A percentile compares a stretch with the other conserved stretches of the same genome.
Conservation (phyloP, 1,139 yeast genomes). For the Pichia norvegensis region DNA sequence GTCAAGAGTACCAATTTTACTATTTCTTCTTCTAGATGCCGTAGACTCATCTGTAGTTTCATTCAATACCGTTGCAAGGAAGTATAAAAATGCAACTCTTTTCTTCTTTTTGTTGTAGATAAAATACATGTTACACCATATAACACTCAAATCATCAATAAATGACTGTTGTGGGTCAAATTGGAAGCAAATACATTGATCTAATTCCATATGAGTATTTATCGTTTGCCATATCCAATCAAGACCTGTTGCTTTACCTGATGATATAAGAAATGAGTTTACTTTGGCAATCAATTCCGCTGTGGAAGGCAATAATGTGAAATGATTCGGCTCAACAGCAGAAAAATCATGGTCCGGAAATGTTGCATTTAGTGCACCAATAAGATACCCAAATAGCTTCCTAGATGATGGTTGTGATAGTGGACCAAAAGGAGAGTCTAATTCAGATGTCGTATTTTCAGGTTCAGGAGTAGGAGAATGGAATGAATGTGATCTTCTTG, state of each 20-base stretch:
- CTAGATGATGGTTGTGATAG: constrained; percentile 75
- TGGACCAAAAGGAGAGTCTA: constrained; percentile 85
- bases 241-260: constrained; percentile 53
- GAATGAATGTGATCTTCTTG: constrained; percentile 21
- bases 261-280: constrained; percentile 69
- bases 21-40: constrained; percentile 20
- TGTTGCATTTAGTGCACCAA: constrained; percentile 83
- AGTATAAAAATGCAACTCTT: constrained; percentile 78
- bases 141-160: constrained; percentile 63
- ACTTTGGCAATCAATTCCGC: constrained; percentile 60
- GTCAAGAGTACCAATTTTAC: constrained; percentile 29
- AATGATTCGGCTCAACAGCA: constrained; percentile 78
- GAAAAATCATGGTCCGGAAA: constrained; percentile 96
- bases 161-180: constrained; percentile 76
- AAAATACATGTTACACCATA: constrained; percentile 93
- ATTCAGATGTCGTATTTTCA: constrained; percentile 9
- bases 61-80: constrained; percentile 31
- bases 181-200: constrained; percentile 69
- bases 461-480: constrained; percentile 23
- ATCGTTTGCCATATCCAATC: constrained; percentile 86
- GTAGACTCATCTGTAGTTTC: constrained; percentile 5
- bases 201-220: constrained; percentile 75
- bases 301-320: constrained; percentile 45
- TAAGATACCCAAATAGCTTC: constrained; percentile 81
- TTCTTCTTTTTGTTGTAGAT: constrained; percentile 85